Percentiles rank a stretch among this genome's conserved stretches.
Conservation (phyloP, 805 yeast genomes). For the Yarrowia alimentaria region DNA sequence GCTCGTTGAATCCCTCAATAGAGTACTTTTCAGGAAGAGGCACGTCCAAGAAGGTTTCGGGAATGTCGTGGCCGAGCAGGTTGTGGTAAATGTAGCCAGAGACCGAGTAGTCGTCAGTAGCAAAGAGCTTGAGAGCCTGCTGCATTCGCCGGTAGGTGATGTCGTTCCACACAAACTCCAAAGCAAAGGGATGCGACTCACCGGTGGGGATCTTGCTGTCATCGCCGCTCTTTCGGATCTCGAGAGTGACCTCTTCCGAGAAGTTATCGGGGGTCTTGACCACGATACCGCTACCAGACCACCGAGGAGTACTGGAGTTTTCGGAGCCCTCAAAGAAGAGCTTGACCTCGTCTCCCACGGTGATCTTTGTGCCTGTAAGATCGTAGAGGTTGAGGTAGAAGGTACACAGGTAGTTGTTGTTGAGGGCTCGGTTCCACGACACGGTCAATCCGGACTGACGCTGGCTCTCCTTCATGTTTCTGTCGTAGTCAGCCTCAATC, state of each 20-base stretch:
- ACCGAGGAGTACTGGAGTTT: constrained; percentile 55
- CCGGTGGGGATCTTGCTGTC: constrained; percentile 52
- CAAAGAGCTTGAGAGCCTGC: constrained; percentile 67
- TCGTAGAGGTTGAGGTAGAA: constrained; percentile 70
- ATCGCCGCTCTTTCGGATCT: constrained; percentile 47
- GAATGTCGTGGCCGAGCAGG: constrained; percentile 76
- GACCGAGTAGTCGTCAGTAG: constrained; percentile 64
- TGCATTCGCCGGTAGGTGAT: constrained; percentile 83
- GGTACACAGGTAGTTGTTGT: constrained; percentile 63
- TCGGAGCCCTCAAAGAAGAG: constrained; percentile 59
- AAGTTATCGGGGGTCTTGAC: constrained; percentile 65
- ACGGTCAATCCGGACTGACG: constrained; percentile 70
- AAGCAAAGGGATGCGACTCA: constrained; percentile 64
- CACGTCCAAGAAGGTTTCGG: constrained; percentile 47
- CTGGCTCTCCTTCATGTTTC: constrained; percentile 67
- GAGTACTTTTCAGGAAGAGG: constrained; percentile 61
- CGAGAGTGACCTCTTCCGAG: constrained; percentile 69
- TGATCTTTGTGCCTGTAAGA: constrained; percentile 60
- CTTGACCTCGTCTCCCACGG: constrained; percentile 81
- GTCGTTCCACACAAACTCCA: constrained; percentile 88
- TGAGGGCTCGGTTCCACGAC: constrained; percentile 68
- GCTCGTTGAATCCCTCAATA: constrained; percentile 62
- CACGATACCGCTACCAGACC: constrained; percentile 74
- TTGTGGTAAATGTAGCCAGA: constrained; percentile 73
- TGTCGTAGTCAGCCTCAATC: constrained; percentile 78